A percentile compares a stretch with the other conserved stretches of the same genome.
Conservation (phyloP, 139 green algal genomes). For the Diplosphaera chodatii region DNA sequence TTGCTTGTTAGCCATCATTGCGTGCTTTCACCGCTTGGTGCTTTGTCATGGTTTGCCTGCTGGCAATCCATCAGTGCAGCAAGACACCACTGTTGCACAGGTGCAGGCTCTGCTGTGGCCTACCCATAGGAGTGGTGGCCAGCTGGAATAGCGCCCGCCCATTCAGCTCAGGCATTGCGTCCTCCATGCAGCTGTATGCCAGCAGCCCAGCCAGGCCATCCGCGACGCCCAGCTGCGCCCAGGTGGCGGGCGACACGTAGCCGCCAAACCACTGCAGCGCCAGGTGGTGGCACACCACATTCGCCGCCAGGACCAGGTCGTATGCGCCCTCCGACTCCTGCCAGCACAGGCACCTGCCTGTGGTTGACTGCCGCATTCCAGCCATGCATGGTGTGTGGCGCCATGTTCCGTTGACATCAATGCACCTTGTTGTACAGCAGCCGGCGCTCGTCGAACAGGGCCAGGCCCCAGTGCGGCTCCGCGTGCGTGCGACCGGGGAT, state of each 20-base stretch:
- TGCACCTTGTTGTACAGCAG: slow-evolving; percentile 25
- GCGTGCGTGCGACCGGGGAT: slow-evolving; percentile 38
- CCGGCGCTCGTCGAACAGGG: slow-evolving; percentile 43
- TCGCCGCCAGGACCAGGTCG: not conserved
- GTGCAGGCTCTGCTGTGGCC: too few relatives aligned
- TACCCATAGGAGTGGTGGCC: not conserved
- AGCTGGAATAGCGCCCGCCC: not conserved
- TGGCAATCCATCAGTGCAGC: too few relatives aligned
- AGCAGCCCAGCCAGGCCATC: not conserved
- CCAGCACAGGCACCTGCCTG: too few relatives aligned
- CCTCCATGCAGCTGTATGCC: not conserved
- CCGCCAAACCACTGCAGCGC: not conserved
- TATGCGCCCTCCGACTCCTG: not conserved
- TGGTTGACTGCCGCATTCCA: too few relatives aligned
- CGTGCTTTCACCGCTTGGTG: too few relatives aligned
- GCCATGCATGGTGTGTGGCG: too few relatives aligned
- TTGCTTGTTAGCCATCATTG: too few relatives aligned
- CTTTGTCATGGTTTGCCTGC: too few relatives aligned
- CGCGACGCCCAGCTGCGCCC: not conserved
- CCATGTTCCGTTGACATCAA: too few relatives aligned
- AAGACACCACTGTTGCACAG: not conserved
- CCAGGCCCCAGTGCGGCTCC: slow-evolving; percentile 60
- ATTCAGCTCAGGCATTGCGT: not conserved
- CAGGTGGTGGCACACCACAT: not conserved
- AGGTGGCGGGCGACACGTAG: not conserved